A percentile compares a stretch with the other conserved stretches of the same genome.
phyloP scores from a whole-genome alignment of 306 rosid species.

The Rosa persica region DNA sequence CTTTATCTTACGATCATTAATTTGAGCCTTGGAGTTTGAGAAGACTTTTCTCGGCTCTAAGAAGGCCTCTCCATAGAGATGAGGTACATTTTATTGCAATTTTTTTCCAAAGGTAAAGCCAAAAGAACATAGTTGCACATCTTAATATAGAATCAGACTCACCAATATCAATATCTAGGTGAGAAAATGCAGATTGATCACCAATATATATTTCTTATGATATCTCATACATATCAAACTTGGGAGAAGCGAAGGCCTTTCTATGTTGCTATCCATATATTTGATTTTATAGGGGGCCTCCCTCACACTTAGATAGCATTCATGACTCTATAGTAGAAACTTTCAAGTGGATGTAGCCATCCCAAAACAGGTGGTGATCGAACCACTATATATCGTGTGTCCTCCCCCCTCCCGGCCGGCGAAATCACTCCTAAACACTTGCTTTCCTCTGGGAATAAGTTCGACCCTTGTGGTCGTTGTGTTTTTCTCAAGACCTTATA shows the following conservation, averaged over 20 bases:
- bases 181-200: not conserved
- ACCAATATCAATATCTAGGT: not conserved
- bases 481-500: no score
- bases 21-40: constrained; percentile 15
- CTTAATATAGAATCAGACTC: not conserved
- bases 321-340: no score
- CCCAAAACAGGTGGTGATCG: no score
- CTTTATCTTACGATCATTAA: not conserved
- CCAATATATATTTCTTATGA: not conserved
- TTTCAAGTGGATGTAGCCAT: no score
- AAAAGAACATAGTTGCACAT: not conserved
- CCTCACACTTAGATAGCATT: no score
- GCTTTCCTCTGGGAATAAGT: no score
- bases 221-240: not conserved
- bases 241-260: not conserved
- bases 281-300: no score
- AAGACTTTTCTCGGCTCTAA: constrained; percentile 38
- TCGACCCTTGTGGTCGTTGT: no score
- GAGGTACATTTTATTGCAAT: constrained; percentile 38
- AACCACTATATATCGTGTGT: no score
- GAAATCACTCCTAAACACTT: no score
- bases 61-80: constrained; percentile 28
- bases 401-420: no score
- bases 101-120: not conserved
- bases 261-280: no score